These are phyloP conservation scores for Rhododendron ferrugineum DNA, from an alignment of 148 eudicot genomes.

Conservation along the genomic window DNA sequence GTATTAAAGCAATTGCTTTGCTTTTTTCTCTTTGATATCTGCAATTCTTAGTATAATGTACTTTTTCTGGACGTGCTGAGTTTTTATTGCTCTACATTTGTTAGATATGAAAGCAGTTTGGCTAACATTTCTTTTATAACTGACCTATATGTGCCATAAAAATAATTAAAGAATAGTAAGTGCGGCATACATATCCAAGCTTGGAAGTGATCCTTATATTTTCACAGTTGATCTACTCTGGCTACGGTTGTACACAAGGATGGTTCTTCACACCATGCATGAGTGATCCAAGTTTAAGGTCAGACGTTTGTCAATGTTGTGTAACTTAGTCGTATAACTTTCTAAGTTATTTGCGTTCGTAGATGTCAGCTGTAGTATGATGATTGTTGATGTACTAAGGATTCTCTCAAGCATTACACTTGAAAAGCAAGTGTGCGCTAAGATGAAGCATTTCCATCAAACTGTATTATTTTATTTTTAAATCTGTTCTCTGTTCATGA, in stretches of 20 bases:
- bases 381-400: not conserved
- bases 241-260: constrained; percentile 87
- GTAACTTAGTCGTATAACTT: not conserved
- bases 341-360: not conserved
- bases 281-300: constrained; percentile 83
- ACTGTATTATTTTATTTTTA: not conserved
- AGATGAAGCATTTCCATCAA: not conserved
- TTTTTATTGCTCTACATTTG: not conserved
- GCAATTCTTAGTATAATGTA: not conserved
- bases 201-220: constrained; percentile 1
- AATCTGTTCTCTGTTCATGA: not conserved
- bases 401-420: not conserved
- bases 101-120: not conserved
- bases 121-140: not conserved
- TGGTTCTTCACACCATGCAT: constrained; percentile 92
- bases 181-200: not conserved
- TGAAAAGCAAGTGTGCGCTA: not conserved
- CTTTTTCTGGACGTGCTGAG: not conserved
- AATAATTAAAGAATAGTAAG: not conserved
- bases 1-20: not conserved
- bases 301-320: constrained; percentile 2
- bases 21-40: not conserved
- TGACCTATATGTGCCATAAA: not conserved
- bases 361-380: not conserved
- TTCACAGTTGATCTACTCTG: constrained; percentile 74